phyloP scores from a whole-genome alignment of 2,329 filamentous ascomycete genomes.

The Fusarium subtropicale region DNA sequence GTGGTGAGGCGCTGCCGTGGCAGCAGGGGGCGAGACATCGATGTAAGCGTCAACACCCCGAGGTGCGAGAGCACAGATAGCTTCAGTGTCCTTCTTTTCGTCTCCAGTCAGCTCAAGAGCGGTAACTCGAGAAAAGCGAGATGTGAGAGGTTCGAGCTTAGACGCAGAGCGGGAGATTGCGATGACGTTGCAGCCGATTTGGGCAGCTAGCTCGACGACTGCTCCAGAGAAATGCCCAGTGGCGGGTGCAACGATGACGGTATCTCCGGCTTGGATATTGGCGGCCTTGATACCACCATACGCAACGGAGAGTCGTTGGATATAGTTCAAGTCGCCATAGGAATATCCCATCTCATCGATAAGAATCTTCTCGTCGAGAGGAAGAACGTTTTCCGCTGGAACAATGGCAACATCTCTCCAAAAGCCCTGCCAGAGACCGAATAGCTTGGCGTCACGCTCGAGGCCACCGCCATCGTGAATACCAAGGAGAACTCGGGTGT shows the following conservation, averaged over 20 bases:
- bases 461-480: constrained; percentile 21
- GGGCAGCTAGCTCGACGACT: constrained; percentile 25
- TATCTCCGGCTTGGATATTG: constrained; percentile 14
- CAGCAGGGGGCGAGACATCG: constrained; percentile 30
- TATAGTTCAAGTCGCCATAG: constrained; percentile 30
- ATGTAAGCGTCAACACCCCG: constrained; percentile 31
- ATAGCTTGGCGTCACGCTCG: constrained; percentile 13
- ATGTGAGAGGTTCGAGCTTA: constrained; percentile 23
- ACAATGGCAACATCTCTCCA: constrained; percentile 25
- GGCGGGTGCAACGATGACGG: constrained; percentile 30
- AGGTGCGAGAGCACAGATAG: not conserved
- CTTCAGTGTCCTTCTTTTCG: not conserved
- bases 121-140: not conserved
- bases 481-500: constrained; percentile 19
- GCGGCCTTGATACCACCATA: constrained; percentile 28
- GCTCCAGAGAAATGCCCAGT: constrained; percentile 38
- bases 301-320: constrained; percentile 29
- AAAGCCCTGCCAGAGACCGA: constrained; percentile 26
- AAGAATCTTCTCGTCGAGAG: constrained; percentile 18
- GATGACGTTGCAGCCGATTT: constrained; percentile 37
- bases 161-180: constrained; percentile 20
- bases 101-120: constrained; percentile 29
- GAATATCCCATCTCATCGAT: constrained; percentile 28
- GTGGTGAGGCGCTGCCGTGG: constrained; percentile 21
- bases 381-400: constrained; percentile 20